Base-by-base conservation (phyloP, 805 yeast genomes). In the Priceomyces melissophilus region DNA sequence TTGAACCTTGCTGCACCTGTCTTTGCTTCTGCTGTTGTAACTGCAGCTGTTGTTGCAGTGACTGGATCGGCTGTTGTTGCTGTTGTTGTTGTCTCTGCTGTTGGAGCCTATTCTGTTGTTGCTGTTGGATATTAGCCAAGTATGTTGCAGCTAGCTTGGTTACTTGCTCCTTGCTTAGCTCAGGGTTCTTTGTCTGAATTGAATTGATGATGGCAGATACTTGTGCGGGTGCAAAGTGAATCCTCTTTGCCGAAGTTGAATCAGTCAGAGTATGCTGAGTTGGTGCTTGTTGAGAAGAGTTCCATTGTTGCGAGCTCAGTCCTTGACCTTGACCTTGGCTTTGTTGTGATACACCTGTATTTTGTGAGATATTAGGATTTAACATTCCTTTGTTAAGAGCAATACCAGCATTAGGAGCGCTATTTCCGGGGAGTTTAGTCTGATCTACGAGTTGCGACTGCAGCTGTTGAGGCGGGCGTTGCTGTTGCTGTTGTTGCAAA, bases 171-270 rank as follows among this genome's bases (percentile, higher is more conserved):
- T 79, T 79, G 9, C 79, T 67, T 54, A 80, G 61, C 26, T 70
- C 74, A 1, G 88, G 88, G 54, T 82, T 76, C 50, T 80, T 80
- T n/a, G 73, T 62, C 54, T 81, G 85, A 40, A 82, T 81, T 34
- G 81, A 79, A 48, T 71, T 77, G 42, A 82, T 76, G 32, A 82
- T 73, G 1, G 84, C 82, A 8, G 84, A 73, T 3, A 82, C 84
- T 49, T 82, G 87, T 1, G 81, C 76, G 10, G 81, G 78, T 0
- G 80, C 75, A 57, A 79, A 75, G 32, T 66, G 70, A 14, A 69
- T 59, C 25, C 71, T 52, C 10, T 68, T 61, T 39, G 66, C 63
- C n/a, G 34, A 27, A 12, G 39, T 41, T 9, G 43, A 35, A 26
- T 46, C 20, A 27, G 28, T 30, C 7, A 20, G 10, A 11, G 33